These are phyloP conservation scores for Ganoderma leucocontextum DNA, from an alignment of 1,284 basidiomycete genomes.

Conservation along the genomic window DNA sequence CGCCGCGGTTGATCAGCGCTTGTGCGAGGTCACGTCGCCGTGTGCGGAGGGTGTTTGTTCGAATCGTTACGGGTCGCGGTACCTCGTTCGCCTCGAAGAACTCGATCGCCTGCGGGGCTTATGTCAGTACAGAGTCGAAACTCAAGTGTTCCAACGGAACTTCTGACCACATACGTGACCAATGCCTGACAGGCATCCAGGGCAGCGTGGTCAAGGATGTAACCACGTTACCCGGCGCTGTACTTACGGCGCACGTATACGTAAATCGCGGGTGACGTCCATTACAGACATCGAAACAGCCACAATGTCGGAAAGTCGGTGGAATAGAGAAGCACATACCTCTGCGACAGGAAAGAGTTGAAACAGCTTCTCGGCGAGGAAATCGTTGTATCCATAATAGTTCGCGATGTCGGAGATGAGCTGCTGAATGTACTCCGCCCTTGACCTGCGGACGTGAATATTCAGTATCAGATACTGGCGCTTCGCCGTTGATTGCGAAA, in stretches of 20 bases:
- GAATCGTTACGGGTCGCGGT: constrained; percentile 96
- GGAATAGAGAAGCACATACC: constrained; percentile 49
- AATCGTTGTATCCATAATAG: constrained; percentile 99
- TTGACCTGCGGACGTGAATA: constrained; percentile 58
- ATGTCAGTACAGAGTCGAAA: neutral
- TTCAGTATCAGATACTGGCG: constrained; percentile 1
- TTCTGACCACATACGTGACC: neutral
- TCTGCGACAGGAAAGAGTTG: constrained; percentile 93
- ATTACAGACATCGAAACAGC: neutral
- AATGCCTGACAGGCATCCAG: neutral
- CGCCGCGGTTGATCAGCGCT: constrained; percentile 93
- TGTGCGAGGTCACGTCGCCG: constrained; percentile 95
- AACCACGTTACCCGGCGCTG: neutral
- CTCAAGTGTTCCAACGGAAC: too few relatives aligned
- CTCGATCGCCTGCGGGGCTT: constrained; percentile 79
- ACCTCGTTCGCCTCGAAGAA: constrained; percentile 99
- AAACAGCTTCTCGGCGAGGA: constrained; percentile 94
- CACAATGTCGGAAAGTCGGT: neutral
- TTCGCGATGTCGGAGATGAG: constrained; percentile 88
- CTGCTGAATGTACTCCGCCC: constrained; percentile 92
- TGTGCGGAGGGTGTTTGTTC: constrained; percentile 96
- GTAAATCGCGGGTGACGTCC: neutral
- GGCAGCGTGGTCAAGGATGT: neutral
- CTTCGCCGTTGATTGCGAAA: neutral
- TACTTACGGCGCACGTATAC: neutral